A percentile compares a stretch with the other conserved stretches of the same genome.
These are phyloP conservation scores for Parietaria judaica DNA, from an alignment of 306 rosid genomes.

Conservation along the genomic window DNA sequence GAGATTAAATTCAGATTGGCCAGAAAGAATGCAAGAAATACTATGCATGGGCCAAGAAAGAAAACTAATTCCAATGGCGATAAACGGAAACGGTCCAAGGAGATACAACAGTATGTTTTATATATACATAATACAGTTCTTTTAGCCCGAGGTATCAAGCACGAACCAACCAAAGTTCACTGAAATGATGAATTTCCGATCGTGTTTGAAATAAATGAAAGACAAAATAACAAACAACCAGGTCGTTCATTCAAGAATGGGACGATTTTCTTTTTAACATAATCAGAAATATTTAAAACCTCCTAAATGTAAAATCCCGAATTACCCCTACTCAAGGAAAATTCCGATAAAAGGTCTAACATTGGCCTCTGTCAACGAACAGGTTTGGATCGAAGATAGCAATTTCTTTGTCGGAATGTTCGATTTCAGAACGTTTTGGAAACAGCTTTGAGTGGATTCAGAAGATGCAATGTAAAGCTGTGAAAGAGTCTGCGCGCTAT, in stretches of 20 bases:
- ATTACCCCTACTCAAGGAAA: too few species aligned
- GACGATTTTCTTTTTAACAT: too few species aligned
- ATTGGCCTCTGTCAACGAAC: slow-evolving; percentile 13
- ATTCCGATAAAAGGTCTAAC: too few species aligned
- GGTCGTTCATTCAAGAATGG: too few species aligned
- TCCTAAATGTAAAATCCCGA: too few species aligned
- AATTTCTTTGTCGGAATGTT: slow-evolving; percentile 19
- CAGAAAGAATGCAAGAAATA: slow-evolving; percentile 84
- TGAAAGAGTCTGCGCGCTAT: slow-evolving; percentile 27
- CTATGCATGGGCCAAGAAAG: slow-evolving; percentile 69
- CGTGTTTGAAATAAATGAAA: too few species aligned
- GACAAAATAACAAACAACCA: too few species aligned
- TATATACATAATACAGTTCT: neutral
- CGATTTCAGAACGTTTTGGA: slow-evolving; percentile 11
- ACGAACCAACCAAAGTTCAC: too few species aligned
- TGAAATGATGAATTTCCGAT: too few species aligned
- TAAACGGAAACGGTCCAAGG: slow-evolving; percentile 53
- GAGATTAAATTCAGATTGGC: slow-evolving; percentile 85
- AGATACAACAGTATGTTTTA: slow-evolving; percentile 47
- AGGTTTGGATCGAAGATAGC: slow-evolving; percentile 71
- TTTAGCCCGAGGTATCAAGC: too few species aligned
- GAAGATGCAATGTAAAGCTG: slow-evolving; percentile 25
- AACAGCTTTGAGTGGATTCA: slow-evolving; percentile 30
- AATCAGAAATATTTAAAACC: too few species aligned
- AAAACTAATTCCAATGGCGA: slow-evolving; percentile 46